These are phyloP conservation scores for Adansonia digitata DNA, from an alignment of 345 rosid genomes.

Conservation along the genomic window DNA sequence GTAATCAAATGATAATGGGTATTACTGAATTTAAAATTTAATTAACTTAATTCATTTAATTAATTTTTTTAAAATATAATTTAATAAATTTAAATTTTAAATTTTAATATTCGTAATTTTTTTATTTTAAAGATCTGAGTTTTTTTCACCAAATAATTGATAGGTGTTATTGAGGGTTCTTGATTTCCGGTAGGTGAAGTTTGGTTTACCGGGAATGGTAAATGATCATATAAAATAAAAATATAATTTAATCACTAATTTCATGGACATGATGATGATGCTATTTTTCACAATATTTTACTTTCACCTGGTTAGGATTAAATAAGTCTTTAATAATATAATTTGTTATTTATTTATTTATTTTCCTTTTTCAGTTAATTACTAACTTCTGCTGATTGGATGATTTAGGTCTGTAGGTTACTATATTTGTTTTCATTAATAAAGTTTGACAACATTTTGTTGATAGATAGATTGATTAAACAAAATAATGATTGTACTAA, in stretches of 20 bases:
- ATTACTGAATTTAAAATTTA: no score
- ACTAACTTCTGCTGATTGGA: not conserved
- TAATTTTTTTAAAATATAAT: no score
- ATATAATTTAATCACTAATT: not conserved
- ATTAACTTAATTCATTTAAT: no score
- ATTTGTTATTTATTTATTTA: not conserved
- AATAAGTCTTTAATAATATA: not conserved
- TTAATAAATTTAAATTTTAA: no score
- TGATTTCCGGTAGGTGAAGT: conserved; percentile 25
- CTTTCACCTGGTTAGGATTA: not conserved
- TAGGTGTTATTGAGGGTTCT: conserved; percentile 7
- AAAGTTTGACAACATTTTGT: not conserved
- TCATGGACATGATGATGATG: conserved; percentile 2
- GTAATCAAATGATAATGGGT: not conserved
- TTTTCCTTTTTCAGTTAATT: not conserved
- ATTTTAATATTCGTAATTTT: not conserved
- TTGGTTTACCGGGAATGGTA: conserved; percentile 27
- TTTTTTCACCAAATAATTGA: no score
- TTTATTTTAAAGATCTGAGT: no score
- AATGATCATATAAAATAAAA: not conserved
- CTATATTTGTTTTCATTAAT: not conserved
- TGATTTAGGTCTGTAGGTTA: not conserved
- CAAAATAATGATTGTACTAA: not conserved
- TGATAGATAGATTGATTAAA: not conserved
- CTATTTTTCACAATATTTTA: not conserved